These are phyloP conservation scores for Raddia distichophylla DNA, from an alignment of 176 grass and related monocot species.

Conservation along the genomic window DNA sequence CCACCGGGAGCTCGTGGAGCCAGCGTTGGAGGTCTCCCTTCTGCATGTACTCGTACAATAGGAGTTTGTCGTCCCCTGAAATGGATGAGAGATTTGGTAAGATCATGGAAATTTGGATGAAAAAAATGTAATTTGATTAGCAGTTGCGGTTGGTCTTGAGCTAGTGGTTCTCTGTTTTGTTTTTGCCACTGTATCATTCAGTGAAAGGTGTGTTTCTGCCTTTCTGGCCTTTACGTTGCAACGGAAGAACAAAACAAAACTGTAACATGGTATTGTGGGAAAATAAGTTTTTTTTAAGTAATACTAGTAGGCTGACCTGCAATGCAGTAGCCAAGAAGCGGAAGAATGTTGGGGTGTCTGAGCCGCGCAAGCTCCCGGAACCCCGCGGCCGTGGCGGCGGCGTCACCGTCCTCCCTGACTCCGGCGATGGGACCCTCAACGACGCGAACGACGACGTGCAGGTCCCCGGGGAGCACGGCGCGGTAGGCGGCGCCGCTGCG, in stretches of 20 bases:
- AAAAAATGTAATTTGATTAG: background rate
- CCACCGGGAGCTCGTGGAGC: conserved; percentile 77
- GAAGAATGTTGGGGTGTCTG: conserved; percentile 82
- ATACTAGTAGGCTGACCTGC: conserved; percentile 49
- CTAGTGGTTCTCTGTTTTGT: background rate
- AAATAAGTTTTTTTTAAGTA: background rate
- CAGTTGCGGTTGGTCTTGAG: background rate
- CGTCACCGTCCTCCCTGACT: conserved; percentile 1
- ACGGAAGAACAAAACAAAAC: background rate
- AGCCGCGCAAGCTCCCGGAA: conserved; percentile 63
- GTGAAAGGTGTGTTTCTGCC: background rate
- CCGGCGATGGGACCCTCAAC: conserved; percentile 42
- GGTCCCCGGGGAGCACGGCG: conserved; percentile 67
- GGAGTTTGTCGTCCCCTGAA: conserved; percentile 66
- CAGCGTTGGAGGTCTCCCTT: conserved; percentile 83
- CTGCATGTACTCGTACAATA: conserved; percentile 85
- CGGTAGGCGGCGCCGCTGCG: conserved; percentile 73
- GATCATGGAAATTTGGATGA: background rate
- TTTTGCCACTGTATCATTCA: background rate
- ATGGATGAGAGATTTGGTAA: background rate
- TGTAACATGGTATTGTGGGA: background rate
- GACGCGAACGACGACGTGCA: conserved; percentile 80
- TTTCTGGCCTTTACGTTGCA: background rate
- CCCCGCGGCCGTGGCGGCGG: background rate
- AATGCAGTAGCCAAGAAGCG: conserved; percentile 87